Conservation (phyloP, 768 basidiomycete species). For the Clathrus columnatus region DNA sequence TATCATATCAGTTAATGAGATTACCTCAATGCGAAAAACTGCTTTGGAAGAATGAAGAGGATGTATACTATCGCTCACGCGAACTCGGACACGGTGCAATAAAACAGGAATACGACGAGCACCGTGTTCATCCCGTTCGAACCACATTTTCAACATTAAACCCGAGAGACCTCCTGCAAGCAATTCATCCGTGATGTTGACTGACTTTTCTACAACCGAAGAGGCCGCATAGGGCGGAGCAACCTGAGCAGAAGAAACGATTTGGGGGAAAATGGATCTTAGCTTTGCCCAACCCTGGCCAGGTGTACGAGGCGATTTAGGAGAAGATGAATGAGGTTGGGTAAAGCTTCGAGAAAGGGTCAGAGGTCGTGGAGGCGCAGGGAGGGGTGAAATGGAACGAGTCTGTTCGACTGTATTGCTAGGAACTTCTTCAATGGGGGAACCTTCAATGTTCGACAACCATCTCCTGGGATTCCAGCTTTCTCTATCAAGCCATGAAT, state of each 20-base stretch:
- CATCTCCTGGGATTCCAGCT: slow-evolving; percentile 45
- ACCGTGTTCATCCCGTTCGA: slow-evolving; percentile 81
- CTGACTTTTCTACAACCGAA: slow-evolving; percentile 20
- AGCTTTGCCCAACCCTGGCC: slow-evolving; percentile 53
- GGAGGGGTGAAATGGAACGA: background rate
- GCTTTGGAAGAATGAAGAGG: slow-evolving; percentile 68
- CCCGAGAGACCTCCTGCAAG: slow-evolving; percentile 72
- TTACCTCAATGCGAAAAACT: slow-evolving; percentile 72
- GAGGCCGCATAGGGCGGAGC: background rate
- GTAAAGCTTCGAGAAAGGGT: background rate
- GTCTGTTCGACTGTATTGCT: background rate
- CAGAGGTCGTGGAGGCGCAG: background rate
- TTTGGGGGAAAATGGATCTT: slow-evolving; percentile 54
- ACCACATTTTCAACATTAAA: slow-evolving; percentile 72
- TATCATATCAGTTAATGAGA: background rate
- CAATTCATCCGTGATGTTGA: slow-evolving; percentile 77
- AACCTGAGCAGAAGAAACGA: slow-evolving; percentile 22
- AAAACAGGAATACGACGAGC: slow-evolving; percentile 72
- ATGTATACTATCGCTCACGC: slow-evolving; percentile 79
- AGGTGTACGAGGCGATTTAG: slow-evolving; percentile 7
- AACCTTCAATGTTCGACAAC: slow-evolving; percentile 31
- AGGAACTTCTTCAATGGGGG: slow-evolving; percentile 37
- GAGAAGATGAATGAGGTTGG: background rate
- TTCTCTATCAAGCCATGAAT: slow-evolving; percentile 28
- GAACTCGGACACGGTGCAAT: slow-evolving; percentile 73